Base-by-base conservation (phyloP, 2,329 filamentous ascomycete species). In the Magnaporthiopsis poae region DNA sequence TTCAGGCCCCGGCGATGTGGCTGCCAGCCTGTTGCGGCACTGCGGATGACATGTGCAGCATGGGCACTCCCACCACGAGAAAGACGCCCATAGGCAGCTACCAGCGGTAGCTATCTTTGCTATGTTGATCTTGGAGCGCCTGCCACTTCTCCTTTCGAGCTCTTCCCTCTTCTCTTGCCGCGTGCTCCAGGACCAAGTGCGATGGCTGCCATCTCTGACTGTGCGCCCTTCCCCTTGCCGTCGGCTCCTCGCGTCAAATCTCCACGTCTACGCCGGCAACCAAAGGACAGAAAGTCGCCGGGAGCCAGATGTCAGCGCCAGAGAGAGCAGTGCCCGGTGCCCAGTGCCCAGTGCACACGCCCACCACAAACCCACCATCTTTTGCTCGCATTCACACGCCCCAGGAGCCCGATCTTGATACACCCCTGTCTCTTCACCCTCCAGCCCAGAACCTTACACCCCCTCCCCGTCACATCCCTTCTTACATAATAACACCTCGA, bases 401-500 rank as follows among this genome's bases (percentile, higher is more conserved):
- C 21, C 62, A 4, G 39, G 36, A 46, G n/a, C 46, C 46, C 46
- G 46, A 56, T 56, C 46, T n/a, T 25, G 39, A 46, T 46, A 46
- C 31, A 31, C 46, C 46, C 46, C 46, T 56, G 46, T 56, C 21
- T n/a, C 46, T 7, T 56, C 18, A 13, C 46, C 46, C 46, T 56
- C 46, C 11, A n/a, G 21, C 8, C 46, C 18, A 21, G n/a, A 56
- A 56, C 46, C 21, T 56, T 56, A 21, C 46, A 56, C 46, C 18
- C 46, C 31, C 31, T 31, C 31, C 46, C 46, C 46, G 21, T 21
- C 9, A 25, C 18, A 56, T 56, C 18, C n/a, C 35, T 46, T 63
- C 36, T 63, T 63, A 63, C 62, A 25, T 63, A 63, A 63, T 63
- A 63, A n/a, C 27, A 36, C 33, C 21, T 36, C 61, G 36, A 52